Evolutionary conservation across 352 stramenopile genomes (phyloP).

Genomic region (Globisporangium megalacanthum): DNA sequence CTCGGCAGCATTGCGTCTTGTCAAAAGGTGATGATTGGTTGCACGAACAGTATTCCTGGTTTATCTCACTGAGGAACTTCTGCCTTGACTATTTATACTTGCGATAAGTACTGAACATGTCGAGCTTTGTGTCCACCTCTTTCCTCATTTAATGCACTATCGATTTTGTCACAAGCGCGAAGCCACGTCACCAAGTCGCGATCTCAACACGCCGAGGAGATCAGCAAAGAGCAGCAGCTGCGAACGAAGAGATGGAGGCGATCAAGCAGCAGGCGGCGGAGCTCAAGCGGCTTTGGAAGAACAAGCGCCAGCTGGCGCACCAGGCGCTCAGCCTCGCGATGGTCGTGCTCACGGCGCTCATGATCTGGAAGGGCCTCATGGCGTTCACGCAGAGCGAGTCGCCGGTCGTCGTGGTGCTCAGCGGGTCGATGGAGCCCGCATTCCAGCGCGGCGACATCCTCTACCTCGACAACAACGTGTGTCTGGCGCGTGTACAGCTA

Average conservation of each 20-base stretch:
- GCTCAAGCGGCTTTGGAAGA: slow-evolving; percentile 98
- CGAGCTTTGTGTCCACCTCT: too few species aligned
- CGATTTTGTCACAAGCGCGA: too few species aligned
- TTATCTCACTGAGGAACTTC: too few species aligned
- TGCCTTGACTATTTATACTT: too few species aligned
- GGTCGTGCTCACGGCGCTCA: slow-evolving; percentile 98
- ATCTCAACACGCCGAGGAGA: neutral
- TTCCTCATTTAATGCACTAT: too few species aligned
- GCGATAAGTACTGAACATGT: too few species aligned
- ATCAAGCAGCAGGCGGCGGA: slow-evolving; percentile 90
- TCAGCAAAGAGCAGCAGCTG: neutral
- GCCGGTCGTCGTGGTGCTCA: slow-evolving; percentile 98
- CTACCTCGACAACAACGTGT: slow-evolving; percentile 95
- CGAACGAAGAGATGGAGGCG: slow-evolving; percentile 31
- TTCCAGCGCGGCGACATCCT: slow-evolving; percentile 99
- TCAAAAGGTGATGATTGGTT: too few species aligned
- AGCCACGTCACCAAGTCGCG: too few species aligned
- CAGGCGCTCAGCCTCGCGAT: slow-evolving; percentile 98
- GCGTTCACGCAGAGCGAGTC: slow-evolving; percentile 96
- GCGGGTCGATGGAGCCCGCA: slow-evolving; percentile 98
- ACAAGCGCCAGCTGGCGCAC: slow-evolving; percentile 97
- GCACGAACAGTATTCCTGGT: too few species aligned
- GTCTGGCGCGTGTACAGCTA: neutral
- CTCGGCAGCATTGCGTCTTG: too few species aligned
- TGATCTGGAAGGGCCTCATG: slow-evolving; percentile 99